Conservation (phyloP, 257 asterid genomes). For the Cordia subcordata region DNA sequence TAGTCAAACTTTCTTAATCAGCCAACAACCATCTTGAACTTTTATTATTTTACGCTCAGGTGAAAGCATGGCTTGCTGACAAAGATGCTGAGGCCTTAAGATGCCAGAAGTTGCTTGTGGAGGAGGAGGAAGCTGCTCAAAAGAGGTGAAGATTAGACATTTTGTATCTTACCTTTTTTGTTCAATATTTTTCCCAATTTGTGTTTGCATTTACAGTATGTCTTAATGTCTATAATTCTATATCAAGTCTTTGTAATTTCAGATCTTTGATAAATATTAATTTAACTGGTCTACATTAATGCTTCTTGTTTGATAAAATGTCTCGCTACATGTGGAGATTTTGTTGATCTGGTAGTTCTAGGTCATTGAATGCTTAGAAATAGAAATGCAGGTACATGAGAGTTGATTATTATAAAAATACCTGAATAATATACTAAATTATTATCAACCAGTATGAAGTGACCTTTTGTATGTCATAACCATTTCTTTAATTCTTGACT, state of each 20-base stretch:
- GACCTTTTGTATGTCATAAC: not conserved
- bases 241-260: too few relatives aligned
- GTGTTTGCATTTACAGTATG: too few relatives aligned
- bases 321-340: too few relatives aligned
- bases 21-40: not conserved
- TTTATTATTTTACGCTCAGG: conserved; percentile 38
- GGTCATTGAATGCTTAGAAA: not conserved
- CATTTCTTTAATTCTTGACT: not conserved
- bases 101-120: conserved; percentile 90
- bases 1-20: not conserved
- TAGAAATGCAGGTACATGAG: not conserved
- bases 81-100: conserved; percentile 97
- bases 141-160: conserved; percentile 39
- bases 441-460: not conserved
- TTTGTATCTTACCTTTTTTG: not conserved
- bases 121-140: conserved; percentile 93
- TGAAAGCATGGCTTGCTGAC: conserved; percentile 92
- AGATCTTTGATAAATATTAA: too few relatives aligned
- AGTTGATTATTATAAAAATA: not conserved
- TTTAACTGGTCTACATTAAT: too few relatives aligned
- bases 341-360: not conserved
- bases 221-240: not conserved
- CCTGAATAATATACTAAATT: not conserved
- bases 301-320: too few relatives aligned
- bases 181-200: not conserved